Percentiles rank a stretch among this genome's conserved stretches.
phyloP scores from a whole-genome alignment of 495 filamentous ascomycete species.

The Lasiosphaeria miniovina region DNA sequence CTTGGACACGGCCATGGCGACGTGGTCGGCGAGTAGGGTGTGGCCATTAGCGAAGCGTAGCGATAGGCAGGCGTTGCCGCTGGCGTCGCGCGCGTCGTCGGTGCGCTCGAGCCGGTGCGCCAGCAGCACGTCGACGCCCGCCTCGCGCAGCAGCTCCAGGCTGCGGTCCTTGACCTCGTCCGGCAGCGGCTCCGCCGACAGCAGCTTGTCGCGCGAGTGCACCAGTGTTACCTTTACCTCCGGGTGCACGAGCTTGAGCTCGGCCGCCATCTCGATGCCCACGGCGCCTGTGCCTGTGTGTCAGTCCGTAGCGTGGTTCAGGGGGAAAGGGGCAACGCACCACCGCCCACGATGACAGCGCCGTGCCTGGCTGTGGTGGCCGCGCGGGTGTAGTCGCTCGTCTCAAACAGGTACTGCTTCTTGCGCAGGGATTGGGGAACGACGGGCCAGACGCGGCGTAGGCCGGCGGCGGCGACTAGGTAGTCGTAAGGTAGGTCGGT shows the following conservation, averaged over 20 bases:
- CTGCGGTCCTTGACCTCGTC: slow-evolving; percentile 59
- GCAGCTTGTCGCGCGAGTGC: slow-evolving; percentile 60
- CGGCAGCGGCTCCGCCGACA: slow-evolving; percentile 65
- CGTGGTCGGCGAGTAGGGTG: slow-evolving; percentile 49
- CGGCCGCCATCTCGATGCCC: slow-evolving; percentile 69
- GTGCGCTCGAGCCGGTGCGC: slow-evolving; percentile 42
- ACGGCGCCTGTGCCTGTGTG: slow-evolving; percentile 51
- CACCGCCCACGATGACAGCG: slow-evolving; percentile 58
- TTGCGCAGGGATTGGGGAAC: slow-evolving; percentile 55
- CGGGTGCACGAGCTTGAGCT: slow-evolving; percentile 60
- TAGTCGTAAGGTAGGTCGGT: slow-evolving; percentile 57
- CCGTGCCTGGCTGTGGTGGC: slow-evolving; percentile 42
- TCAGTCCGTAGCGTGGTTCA: not conserved
- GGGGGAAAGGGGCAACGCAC: slow-evolving; percentile 19
- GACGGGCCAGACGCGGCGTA: slow-evolving; percentile 59
- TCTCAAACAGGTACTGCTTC: slow-evolving; percentile 57
- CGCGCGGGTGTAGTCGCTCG: slow-evolving; percentile 41
- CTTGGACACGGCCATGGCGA: slow-evolving; percentile 60
- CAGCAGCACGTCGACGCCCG: slow-evolving; percentile 57
- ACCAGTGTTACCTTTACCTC: slow-evolving; percentile 58
- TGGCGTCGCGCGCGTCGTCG: slow-evolving; percentile 28
- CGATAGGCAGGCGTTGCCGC: slow-evolving; percentile 31
- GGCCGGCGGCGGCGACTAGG: slow-evolving; percentile 58
- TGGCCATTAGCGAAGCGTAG: slow-evolving; percentile 56
- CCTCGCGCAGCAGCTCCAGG: slow-evolving; percentile 47